Percentiles rank a stretch among this genome's conserved stretches.
Conservation (phyloP, 139 green algal species). For the Micractinium sp. region DNA sequence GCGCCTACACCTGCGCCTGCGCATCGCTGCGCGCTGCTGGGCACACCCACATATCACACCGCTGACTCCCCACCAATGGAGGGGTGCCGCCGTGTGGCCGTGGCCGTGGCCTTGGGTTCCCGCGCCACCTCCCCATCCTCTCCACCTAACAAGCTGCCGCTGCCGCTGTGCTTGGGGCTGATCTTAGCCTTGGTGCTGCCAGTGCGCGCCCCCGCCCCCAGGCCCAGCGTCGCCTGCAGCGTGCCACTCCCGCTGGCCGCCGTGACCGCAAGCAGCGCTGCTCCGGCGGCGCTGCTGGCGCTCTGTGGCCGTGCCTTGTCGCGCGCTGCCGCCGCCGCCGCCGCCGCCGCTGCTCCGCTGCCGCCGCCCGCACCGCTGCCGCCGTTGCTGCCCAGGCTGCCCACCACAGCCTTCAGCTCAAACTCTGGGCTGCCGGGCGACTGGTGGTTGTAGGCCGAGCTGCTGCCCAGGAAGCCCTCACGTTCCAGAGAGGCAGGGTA, state of each 20-base stretch:
- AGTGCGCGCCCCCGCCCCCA: not conserved
- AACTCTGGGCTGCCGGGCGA: slow-evolving; percentile 3
- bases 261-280: slow-evolving; percentile 9
- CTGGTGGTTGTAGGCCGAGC: not conserved
- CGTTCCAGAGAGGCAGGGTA: slow-evolving; percentile 36
- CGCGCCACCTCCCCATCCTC: not conserved
- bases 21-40: not conserved
- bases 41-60: not conserved
- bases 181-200: slow-evolving; percentile 1
- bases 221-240: not conserved
- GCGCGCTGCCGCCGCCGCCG: not conserved
- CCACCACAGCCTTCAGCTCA: slow-evolving; percentile 7
- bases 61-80: not conserved
- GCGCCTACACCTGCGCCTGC: no score
- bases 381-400: not conserved
- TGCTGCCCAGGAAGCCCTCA: slow-evolving; percentile 32
- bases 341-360: not conserved
- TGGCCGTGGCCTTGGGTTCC: not conserved
- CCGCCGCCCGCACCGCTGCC: not conserved
- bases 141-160: not conserved
- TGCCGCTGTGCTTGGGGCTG: slow-evolving; percentile 9
- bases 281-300: not conserved
- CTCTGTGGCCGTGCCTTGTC: not conserved
- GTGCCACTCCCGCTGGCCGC: slow-evolving; percentile 23
- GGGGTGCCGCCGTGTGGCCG: slow-evolving; percentile 16